These are phyloP conservation scores for Cordyceps militaris DNA, from an alignment of 2,329 filamentous ascomycete species.

Conservation along the genomic window DNA sequence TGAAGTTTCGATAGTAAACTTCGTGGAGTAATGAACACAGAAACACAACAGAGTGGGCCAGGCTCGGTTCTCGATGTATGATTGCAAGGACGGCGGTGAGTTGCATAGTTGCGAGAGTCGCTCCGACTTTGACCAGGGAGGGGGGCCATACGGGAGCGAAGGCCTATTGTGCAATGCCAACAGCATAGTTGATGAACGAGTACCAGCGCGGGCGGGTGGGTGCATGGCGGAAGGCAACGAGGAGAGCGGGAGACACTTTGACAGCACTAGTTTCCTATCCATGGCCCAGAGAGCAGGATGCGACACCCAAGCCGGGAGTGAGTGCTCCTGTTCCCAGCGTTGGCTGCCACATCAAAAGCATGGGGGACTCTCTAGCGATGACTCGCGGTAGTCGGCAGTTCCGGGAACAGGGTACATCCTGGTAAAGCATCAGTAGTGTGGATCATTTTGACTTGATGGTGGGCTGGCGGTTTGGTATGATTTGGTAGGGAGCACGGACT, in stretches of 20 bases:
- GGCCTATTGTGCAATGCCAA: slow-evolving; percentile 1
- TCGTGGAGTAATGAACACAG: slow-evolving; percentile 5
- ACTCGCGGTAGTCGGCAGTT: slow-evolving; percentile 15
- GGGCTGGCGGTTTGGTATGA: slow-evolving; percentile 1
- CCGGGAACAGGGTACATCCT: slow-evolving; percentile 12
- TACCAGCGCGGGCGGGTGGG: neutral
- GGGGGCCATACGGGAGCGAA: neutral
- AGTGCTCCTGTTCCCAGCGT: neutral
- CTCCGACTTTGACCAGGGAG: neutral
- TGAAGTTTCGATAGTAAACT: slow-evolving; percentile 5
- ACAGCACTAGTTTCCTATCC: slow-evolving; percentile 4
- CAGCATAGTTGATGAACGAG: neutral
- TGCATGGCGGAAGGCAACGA: slow-evolving; percentile 1
- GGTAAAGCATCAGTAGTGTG: slow-evolving; percentile 11
- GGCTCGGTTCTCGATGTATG: slow-evolving; percentile 3
- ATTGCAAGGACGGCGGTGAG: slow-evolving; percentile 9
- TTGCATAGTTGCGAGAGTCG: neutral
- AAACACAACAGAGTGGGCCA: slow-evolving; percentile 6
- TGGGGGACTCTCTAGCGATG: slow-evolving; percentile 10
- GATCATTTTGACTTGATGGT: slow-evolving; percentile 7
- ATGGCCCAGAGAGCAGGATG: slow-evolving; percentile 3
- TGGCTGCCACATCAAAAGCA: slow-evolving; percentile 10
- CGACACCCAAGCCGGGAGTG: neutral
- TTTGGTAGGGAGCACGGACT: slow-evolving; percentile 11
- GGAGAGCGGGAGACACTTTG: slow-evolving; percentile 5